Conservation (phyloP, 345 rosid genomes). For the Streptanthus diversifolius region DNA sequence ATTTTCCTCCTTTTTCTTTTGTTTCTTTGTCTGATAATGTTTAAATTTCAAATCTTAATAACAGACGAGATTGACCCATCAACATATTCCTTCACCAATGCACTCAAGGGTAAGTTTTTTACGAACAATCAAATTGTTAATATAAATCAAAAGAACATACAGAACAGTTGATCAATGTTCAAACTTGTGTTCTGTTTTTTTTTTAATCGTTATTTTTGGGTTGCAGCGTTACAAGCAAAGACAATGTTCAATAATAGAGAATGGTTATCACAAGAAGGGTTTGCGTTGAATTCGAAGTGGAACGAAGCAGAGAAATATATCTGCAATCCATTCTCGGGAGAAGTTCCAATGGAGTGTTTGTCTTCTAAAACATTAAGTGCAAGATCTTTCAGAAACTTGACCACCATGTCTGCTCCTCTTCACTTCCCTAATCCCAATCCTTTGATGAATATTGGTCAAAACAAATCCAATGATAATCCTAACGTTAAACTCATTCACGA, state of each 20-base stretch:
- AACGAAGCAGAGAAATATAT: slow-evolving; percentile 96
- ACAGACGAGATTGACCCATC: slow-evolving; percentile 94
- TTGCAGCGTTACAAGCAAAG: slow-evolving; percentile 81
- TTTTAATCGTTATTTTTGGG: too few relatives aligned
- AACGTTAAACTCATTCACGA: slow-evolving; percentile 29
- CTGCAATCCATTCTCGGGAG: slow-evolving; percentile 94
- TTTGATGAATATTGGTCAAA: slow-evolving; percentile 21
- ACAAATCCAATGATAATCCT: slow-evolving; percentile 34
- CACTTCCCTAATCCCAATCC: slow-evolving; percentile 37
- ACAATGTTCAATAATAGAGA: slow-evolving; percentile 53
- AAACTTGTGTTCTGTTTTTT: neutral
- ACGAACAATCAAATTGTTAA: neutral
- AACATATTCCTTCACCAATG: slow-evolving; percentile 82
- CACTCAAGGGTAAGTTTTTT: slow-evolving; percentile 60
- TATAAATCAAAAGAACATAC: neutral
- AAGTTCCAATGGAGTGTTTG: slow-evolving; percentile 94
- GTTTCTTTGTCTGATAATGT: neutral
- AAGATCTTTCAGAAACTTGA: slow-evolving; percentile 59
- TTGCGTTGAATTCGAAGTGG: slow-evolving; percentile 90
- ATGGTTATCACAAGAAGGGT: slow-evolving; percentile 70
- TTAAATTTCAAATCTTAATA: neutral
- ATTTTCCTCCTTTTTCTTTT: neutral
- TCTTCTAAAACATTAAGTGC: slow-evolving; percentile 77
- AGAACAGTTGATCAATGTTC: neutral
- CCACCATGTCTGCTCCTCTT: slow-evolving; percentile 83